Base-by-base conservation (phyloP, 805 yeast species). In the Scheffersomyces lignosus region DNA sequence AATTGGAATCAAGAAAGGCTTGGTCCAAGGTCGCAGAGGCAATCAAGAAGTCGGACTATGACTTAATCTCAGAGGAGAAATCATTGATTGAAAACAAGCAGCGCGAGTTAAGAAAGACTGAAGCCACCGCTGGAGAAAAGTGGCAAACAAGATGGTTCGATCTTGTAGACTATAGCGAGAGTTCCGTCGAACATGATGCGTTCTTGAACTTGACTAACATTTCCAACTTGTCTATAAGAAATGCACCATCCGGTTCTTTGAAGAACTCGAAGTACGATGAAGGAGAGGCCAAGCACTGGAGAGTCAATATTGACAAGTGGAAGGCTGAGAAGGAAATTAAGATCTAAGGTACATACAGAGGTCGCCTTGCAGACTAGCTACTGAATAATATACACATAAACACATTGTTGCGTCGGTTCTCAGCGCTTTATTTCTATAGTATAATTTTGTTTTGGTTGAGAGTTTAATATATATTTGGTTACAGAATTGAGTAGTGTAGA, bases 21-120 rank as follows among this genome's bases (percentile, higher is more conserved):
- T 91, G 99, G 99, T 52, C 58, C 34, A 77, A 81, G 47, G 98
- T 93, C 17, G 96, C 97, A 0, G 87, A 74, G 7, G 98, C 98
- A 12, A 84, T 89, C 51, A 78, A 73, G 40, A 62, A 66, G 15
- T 86, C 91, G 30, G 83, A 89, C 59, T 87, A 77, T 64, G 87
- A 85, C 49, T 62, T 74, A 45, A 89, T 91, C 48, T 81, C 82
- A 55, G 66, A 70, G 45, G 86, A 84, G 53, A 91, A 91, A 70
- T 70, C 89, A 12, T 65, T 70, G 55, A 75, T 93, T 48, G 99
- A 91, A 68, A 83, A 86, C 53, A 76, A 70, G 16, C 97, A 91
- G 70, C 81, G 99, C 57, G 89, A 79, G 31, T 56, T 83, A 62
- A 79, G 98, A 58, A 80, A 78, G 62, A 59, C 70, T 40, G 99